These are phyloP conservation scores for Lecanosticta acicola DNA, from an alignment of 2,329 filamentous ascomycete species.

Conservation along the genomic window DNA sequence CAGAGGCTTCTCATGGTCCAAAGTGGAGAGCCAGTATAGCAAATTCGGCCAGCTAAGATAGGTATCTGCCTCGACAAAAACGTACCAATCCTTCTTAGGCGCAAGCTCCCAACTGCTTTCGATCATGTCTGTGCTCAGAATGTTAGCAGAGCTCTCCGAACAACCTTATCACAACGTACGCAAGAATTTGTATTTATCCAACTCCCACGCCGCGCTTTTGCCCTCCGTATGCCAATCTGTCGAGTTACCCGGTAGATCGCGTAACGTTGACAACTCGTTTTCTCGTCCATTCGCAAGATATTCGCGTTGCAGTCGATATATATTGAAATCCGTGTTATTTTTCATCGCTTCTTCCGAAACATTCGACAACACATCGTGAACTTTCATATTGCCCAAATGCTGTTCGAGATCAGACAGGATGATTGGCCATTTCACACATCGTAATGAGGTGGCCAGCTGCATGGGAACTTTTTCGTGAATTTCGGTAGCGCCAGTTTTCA, in stretches of 20 bases:
- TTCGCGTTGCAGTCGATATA: conserved; percentile 20
- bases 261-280: conserved; percentile 14
- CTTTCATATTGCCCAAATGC: conserved; percentile 34
- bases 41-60: conserved; percentile 39
- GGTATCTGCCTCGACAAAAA: conserved; percentile 51
- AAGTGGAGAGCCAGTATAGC: conserved; percentile 43
- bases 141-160: conserved; percentile 12
- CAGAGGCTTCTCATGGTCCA: conserved; percentile 37
- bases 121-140: no score
- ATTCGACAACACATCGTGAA: conserved; percentile 23
- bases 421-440: conserved; percentile 44
- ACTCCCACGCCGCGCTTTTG: conserved; percentile 38
- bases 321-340: conserved; percentile 20
- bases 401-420: conserved; percentile 47
- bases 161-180: no score
- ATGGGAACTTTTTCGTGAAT: conserved; percentile 47
- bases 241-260: conserved; percentile 8
- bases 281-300: conserved; percentile 15
- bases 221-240: conserved; percentile 14
- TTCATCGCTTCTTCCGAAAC: conserved; percentile 16
- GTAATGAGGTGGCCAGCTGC: conserved; percentile 49
- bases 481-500: conserved; percentile 54
- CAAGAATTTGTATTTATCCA: conserved; percentile 52
- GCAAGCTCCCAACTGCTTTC: conserved; percentile 37
- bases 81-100: conserved; percentile 40